phyloP scores from a whole-genome alignment of 257 asterid genomes.

The Plantago major region DNA sequence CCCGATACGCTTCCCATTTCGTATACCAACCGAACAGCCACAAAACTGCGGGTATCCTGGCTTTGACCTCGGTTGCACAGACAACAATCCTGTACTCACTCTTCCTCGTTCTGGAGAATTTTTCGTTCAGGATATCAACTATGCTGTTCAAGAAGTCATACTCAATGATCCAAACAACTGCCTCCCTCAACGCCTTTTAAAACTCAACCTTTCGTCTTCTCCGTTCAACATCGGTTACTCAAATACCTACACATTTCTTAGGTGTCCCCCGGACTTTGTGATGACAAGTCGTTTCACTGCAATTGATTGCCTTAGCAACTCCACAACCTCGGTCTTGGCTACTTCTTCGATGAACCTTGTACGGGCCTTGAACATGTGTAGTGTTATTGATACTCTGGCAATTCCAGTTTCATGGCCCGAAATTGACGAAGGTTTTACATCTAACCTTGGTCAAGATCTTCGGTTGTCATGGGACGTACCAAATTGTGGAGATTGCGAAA shows the following conservation, averaged over 20 bases:
- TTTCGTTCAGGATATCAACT: constrained; percentile 45
- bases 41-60: constrained; percentile 53
- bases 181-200: constrained; percentile 45
- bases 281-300: constrained; percentile 12
- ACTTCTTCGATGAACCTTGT: constrained; percentile 31
- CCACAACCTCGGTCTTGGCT: constrained; percentile 41
- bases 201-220: constrained; percentile 43
- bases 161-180: constrained; percentile 53
- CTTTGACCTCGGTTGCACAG: constrained; percentile 35
- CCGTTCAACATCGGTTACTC: constrained; percentile 38
- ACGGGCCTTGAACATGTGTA: constrained; percentile 40
- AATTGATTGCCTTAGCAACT: constrained; percentile 63
- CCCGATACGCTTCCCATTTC: constrained; percentile 31
- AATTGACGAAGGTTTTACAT: constrained; percentile 21
- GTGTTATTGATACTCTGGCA: constrained; percentile 18
- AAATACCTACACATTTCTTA: constrained; percentile 47
- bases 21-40: constrained; percentile 19
- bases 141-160: constrained; percentile 42
- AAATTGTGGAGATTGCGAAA: constrained; percentile 36
- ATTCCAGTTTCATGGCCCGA: constrained; percentile 44
- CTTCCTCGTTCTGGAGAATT: constrained; percentile 56
- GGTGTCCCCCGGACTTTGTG: constrained; percentile 37
- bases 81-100: constrained; percentile 23
- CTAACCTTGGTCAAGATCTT: constrained; percentile 24
- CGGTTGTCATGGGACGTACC: constrained; percentile 39